phyloP scores from a whole-genome alignment of 2,329 filamentous ascomycete species.

The Neofusicoccum laricinum region DNA sequence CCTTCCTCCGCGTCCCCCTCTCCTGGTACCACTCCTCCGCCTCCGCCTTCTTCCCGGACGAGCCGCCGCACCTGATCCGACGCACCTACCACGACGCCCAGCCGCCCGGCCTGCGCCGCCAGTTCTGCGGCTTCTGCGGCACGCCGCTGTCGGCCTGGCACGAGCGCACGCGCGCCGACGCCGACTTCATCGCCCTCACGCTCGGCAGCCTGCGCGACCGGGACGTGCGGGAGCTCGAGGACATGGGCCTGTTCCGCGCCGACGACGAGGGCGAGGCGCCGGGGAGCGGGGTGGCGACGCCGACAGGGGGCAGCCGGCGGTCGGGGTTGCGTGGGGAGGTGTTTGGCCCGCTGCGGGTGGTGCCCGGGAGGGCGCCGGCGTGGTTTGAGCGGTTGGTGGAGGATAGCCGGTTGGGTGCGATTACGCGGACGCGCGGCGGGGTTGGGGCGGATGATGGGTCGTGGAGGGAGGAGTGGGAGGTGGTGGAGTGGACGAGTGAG shows the following conservation, averaged over 20 bases:
- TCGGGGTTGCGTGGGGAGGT: not conserved
- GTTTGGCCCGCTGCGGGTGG: constrained; percentile 21
- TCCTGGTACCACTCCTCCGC: constrained; percentile 76
- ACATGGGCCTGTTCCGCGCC: constrained; percentile 66
- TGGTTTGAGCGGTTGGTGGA: constrained; percentile 85
- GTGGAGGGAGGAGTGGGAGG: constrained; percentile 75
- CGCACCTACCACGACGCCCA: constrained; percentile 45
- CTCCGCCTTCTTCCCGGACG: constrained; percentile 73
- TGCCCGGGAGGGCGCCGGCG: constrained; percentile 58
- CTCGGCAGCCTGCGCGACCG: constrained; percentile 72
- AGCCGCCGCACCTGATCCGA: constrained; percentile 50
- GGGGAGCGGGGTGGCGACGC: constrained; percentile 21
- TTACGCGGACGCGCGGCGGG: constrained; percentile 61
- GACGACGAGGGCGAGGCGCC: constrained; percentile 26
- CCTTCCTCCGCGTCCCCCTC: constrained; percentile 80
- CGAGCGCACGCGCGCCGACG: constrained; percentile 67
- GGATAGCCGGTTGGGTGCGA: constrained; percentile 68
- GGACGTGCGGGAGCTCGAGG: constrained; percentile 70
- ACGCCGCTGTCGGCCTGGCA: constrained; percentile 83
- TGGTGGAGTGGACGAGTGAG: constrained; percentile 62
- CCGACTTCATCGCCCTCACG: constrained; percentile 75
- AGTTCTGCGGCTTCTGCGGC: constrained; percentile 91
- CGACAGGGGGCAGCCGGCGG: constrained; percentile 21
- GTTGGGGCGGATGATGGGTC: constrained; percentile 62
- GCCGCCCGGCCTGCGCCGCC: constrained; percentile 53